Evolutionary conservation across 1,139 yeast species (phyloP), one percentile per base, ranked within the genome.

Genomic region (Trichomonascaceae sp.): DNA sequence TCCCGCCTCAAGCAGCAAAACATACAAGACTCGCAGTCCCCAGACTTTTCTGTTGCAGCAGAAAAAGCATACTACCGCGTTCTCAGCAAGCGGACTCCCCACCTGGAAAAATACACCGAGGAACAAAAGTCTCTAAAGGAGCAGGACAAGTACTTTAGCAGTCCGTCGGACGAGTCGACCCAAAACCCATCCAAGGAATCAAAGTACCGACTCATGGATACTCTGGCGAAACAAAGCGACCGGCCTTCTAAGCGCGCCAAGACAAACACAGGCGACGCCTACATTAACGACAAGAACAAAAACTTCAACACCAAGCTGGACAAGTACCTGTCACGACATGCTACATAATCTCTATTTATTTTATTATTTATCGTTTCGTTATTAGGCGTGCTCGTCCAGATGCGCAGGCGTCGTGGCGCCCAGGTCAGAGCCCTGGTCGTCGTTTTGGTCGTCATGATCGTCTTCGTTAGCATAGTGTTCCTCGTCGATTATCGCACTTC

Each of bases 221-320:
- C 51, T 5, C 44, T 73, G 26, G 54, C 58, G 26, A 61, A 61
- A 27, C 61, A 63, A 31, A 57, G 54, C 29, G 47, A 50, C 27
- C 53, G 50, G 36, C 45, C 59, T 23, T 47, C 53, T 51, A 56
- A 57, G 47, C 56, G 62, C 35, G 57, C 65, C 23, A 20, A 20
- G 23, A 20, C 23, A 28, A 57, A 49, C 34, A 49, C 50, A 26
- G 47, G 48, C 13, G 64, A 59, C 9, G 64, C 58, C 13, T 59
- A 56, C 32, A 57, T 84, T 50, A 82, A 79, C 51, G 87, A 78
- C 39, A 78, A 76, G 55, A 84, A 84, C 62, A 70, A 69, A 48
- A 79, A 77, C 48, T 84, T 82, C 57, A 84, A 82, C 56, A 71
- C 69, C 53, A 80, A 80, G 48, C 59, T 84, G 43, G 64, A 74